Conservation (phyloP, 768 basidiomycete species). For the Leccinum disarticulatum region DNA sequence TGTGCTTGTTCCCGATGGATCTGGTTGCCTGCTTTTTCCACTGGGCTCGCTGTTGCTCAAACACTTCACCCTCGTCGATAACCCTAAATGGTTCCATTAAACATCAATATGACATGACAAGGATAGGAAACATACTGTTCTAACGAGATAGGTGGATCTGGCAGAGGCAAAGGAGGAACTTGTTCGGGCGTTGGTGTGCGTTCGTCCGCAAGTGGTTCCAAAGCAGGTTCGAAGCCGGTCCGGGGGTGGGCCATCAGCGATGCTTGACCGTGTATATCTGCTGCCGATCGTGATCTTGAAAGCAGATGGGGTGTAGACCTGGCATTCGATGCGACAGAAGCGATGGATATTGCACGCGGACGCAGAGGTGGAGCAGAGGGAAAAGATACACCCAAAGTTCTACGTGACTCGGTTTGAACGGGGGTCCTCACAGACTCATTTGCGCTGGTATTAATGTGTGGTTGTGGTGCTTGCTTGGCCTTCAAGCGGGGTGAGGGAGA, state of each 20-base stretch:
- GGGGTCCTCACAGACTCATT: conserved; percentile 52
- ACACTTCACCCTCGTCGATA: conserved; percentile 58
- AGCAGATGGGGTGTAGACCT: conserved; percentile 3
- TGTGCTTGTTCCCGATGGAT: conserved; percentile 65
- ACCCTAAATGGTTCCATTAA: conserved; percentile 52
- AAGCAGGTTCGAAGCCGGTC: conserved; percentile 18
- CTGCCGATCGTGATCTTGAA: conserved; percentile 23
- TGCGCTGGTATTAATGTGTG: conserved; percentile 18
- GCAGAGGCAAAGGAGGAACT: conserved; percentile 48
- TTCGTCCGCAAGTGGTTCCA: conserved; percentile 19
- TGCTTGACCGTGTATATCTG: conserved; percentile 17
- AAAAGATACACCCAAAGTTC: conserved; percentile 5
- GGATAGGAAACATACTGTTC: conserved; percentile 34
- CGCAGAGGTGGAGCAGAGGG: conserved; percentile 15
- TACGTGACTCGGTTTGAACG: conserved; percentile 18
- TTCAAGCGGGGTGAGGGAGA: conserved; percentile 75
- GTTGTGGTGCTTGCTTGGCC: conserved; percentile 38
- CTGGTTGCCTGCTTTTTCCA: conserved; percentile 65
- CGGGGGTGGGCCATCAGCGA: conserved; percentile 5
- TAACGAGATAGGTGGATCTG: conserved; percentile 61
- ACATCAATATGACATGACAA: background rate
- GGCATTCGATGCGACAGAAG: background rate
- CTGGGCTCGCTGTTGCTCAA: conserved; percentile 60
- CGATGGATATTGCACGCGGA: conserved; percentile 23
- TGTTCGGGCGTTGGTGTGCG: conserved; percentile 6